These are phyloP conservation scores for Hypoxylon fragiforme DNA, from an alignment of 495 filamentous ascomycete species.

Conservation along the genomic window DNA sequence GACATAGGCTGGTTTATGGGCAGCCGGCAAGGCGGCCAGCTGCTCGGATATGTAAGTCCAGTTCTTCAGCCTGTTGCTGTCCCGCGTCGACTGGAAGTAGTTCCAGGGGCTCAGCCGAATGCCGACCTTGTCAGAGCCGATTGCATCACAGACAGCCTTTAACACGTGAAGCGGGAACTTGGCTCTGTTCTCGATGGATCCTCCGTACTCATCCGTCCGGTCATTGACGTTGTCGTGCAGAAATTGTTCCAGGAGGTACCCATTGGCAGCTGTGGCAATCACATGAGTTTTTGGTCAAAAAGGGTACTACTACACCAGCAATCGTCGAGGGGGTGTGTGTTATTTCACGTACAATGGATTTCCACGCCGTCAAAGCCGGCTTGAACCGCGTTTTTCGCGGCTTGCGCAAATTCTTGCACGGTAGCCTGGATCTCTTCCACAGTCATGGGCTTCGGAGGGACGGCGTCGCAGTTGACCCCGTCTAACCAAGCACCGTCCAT, in stretches of 20 bases:
- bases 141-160: constrained; percentile 57
- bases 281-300: constrained; percentile 36
- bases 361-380: constrained; percentile 77
- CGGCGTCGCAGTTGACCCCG: constrained; percentile 43
- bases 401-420: constrained; percentile 58
- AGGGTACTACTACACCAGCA: constrained; percentile 53
- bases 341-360: constrained; percentile 67
- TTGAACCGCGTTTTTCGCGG: constrained; percentile 60
- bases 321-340: constrained; percentile 64
- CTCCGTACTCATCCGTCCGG: constrained; percentile 63
- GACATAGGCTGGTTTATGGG: constrained; percentile 41
- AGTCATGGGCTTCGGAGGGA: constrained; percentile 55
- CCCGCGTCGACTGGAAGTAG: constrained; percentile 63
- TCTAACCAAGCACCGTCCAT: constrained; percentile 24
- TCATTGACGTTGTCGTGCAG: constrained; percentile 59
- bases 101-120: constrained; percentile 65
- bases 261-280: constrained; percentile 60
- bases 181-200: constrained; percentile 61
- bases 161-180: constrained; percentile 60
- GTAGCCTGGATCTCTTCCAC: constrained; percentile 57
- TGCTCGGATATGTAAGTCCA: constrained; percentile 56
- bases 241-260: constrained; percentile 70
- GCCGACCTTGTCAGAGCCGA: constrained; percentile 61
- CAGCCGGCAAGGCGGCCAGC: constrained; percentile 34
- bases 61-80: constrained; percentile 57